Conservation (phyloP, 768 basidiomycete species). For the Filobasidium floriforme region DNA sequence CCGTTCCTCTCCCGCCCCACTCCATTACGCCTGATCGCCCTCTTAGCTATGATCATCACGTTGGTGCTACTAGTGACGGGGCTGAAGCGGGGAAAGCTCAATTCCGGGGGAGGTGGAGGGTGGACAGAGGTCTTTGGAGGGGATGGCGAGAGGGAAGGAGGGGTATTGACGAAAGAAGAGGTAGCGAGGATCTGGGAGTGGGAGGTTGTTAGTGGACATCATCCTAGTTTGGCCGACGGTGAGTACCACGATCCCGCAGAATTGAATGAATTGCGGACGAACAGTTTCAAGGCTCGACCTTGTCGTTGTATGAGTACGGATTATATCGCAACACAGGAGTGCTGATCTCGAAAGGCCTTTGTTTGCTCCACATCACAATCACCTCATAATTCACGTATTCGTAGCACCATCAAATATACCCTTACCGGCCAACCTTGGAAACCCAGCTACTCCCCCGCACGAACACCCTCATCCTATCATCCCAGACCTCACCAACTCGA, state of each 20-base stretch:
- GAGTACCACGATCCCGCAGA: too few species aligned
- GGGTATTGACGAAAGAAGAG: constrained; percentile 52
- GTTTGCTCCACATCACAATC: too few species aligned
- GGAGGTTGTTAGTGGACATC: constrained; percentile 90
- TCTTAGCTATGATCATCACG: constrained; percentile 25
- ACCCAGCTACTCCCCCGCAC: constrained; percentile 42
- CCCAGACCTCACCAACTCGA: constrained; percentile 33
- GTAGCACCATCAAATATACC: constrained; percentile 39
- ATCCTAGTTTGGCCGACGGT: constrained; percentile 62
- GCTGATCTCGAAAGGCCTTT: too few species aligned
- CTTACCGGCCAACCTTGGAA: constrained; percentile 32
- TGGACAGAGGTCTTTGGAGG: constrained; percentile 40
- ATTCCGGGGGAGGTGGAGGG: constrained; percentile 25
- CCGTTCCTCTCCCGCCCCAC: constrained; percentile 24
- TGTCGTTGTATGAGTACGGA: too few species aligned
- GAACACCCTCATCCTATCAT: constrained; percentile 40
- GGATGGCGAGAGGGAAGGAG: constrained; percentile 44
- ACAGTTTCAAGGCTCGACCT: too few species aligned
- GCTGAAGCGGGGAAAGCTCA: constrained; percentile 25
- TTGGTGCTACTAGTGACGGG: constrained; percentile 34
- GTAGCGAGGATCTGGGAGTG: constrained; percentile 87
- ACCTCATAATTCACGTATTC: too few species aligned
- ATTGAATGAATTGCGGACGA: too few species aligned
- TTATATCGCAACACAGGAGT: too few species aligned
- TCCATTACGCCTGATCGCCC: constrained; percentile 24